Evolutionary conservation across 78 protist genomes (phyloP), one percentile per base, ranked within the genome.

Genomic region (Diacronema lutheri): DNA sequence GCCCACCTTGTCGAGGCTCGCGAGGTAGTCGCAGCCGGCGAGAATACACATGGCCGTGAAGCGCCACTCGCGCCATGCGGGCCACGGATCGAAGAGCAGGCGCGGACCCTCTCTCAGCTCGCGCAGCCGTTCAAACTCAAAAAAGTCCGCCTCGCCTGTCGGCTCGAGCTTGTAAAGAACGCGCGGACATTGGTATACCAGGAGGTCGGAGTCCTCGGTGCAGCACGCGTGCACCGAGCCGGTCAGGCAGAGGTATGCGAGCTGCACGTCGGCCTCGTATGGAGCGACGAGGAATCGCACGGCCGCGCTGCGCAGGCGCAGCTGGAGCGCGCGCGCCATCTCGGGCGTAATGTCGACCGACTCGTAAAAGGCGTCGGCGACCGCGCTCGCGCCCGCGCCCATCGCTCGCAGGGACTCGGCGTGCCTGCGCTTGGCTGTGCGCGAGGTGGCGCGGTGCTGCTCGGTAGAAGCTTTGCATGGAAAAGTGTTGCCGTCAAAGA

Each of bases 261-360:
- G 85, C 85, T 98, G 99, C 21, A 99, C 98, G 68, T 98, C 99
- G 0, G 99, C 99, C 86, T 98, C 99, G 81, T 98, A 98, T 0
- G 99, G 99, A 7, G 99, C 99, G n/a, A 98, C 99, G 13, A 96
- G 23, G 74, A 41, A 92, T 69, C 87, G 91, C 16, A 97, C 44
- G 31, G 29, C 71, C 23, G 20, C 40, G 7, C 37, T 31, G 38
- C 90, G 72, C 12, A 96, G 88, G 10, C 14, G 90, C 56, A 7
- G 21, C 1, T 92, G 91, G 55, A 94, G 72, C 55, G 13, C 29
- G 72, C 35, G 79, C 6, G 94, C 97, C 92, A 97, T 86, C 23
- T 55, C 84, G 20, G 96, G 92, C 40, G 96, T 92, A 35, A 97
- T 91, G 44, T 90, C 90, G 58, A 95, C 83, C 35, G 96, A 87